Evolutionary conservation across 2,329 filamentous ascomycete species (phyloP), one percentile per base, ranked within the genome.

Genomic region (Septoria petroselini): DNA sequence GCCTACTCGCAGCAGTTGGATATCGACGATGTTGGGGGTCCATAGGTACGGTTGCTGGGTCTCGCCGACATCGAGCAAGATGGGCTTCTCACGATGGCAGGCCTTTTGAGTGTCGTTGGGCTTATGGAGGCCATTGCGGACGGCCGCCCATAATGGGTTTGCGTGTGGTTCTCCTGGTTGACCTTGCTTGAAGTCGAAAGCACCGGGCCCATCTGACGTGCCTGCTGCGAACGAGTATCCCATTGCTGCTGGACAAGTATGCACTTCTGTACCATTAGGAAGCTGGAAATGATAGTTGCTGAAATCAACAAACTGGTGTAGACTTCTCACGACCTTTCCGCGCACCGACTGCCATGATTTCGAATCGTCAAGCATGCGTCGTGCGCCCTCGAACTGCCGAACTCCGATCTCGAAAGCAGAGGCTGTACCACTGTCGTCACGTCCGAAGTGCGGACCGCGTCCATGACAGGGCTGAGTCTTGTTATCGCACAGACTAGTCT

Each of bases 221-320:
- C 91, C 91, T 1, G 88, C 91, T 0, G 91, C 91, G 65, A 97
- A 97, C 0, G 87, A 91, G 66, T 93, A 95, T 4, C 91, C 91
- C 52, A 97, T 73, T 0, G 90, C 89, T 0, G 91, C 91, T 3
- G 90, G 85, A 61, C 91, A 97, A 0, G 91, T 95, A 41, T 72
- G 76, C 5, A 83, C 86, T 23, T 71, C 71, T 2, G 81, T 82
- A 38, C 87, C 86, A 59, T 95, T 89, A 0, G 84, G 78, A 1
- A 91, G 81, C 2, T 73, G 68, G 64, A 96, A 95, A 0, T 77
- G 77, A 66, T 84, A 93, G 61, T 80, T 81, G 4, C 84, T 81
- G 75, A 96, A 85, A 67, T 96, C 81, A 54, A 88, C 82, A 66
- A 90, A 96, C 11, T 84, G 85, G 68, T 97, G 91, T 65, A 94